Conservation (phyloP, 805 yeast genomes). For the Myxozyma lipomycoides region DNA sequence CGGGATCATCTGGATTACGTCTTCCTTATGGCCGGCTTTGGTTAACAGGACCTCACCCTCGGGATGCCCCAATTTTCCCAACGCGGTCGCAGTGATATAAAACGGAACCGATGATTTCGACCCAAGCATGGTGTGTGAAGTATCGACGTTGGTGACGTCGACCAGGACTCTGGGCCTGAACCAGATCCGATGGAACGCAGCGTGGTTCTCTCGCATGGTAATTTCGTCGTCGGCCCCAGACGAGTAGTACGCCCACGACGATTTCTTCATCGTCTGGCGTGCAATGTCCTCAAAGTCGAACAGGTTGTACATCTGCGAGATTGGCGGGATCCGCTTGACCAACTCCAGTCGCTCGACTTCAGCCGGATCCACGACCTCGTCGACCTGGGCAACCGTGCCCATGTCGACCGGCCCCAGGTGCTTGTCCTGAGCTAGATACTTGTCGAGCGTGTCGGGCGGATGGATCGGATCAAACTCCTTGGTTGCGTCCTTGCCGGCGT, state of each 20-base stretch:
- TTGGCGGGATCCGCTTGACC: conserved; percentile 57
- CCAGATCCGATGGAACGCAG: conserved; percentile 81
- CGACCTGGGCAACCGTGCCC: conserved; percentile 34
- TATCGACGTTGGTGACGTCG: conserved; percentile 71
- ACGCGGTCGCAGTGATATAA: conserved; percentile 86
- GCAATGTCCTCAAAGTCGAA: conserved; percentile 89
- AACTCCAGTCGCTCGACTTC: conserved; percentile 45
- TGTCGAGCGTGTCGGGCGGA: conserved; percentile 77
- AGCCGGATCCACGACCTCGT: conserved; percentile 37
- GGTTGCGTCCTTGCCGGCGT: conserved; percentile 73
- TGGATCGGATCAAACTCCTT: conserved; percentile 85
- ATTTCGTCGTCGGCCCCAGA: conserved; percentile 93
- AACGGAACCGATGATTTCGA: conserved; percentile 67
- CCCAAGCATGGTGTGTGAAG: conserved; percentile 74
- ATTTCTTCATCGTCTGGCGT: conserved; percentile 64
- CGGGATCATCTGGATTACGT: conserved; percentile 83
- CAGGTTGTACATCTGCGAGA: conserved; percentile 66
- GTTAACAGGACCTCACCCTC: conserved; percentile 90
- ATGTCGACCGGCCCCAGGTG: conserved; percentile 51
- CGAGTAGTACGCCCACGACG: conserved; percentile 91
- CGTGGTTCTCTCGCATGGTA: conserved; percentile 82
- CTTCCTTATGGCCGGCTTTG: conserved; percentile 69
- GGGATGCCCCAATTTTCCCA: conserved; percentile 86
- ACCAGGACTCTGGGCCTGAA: conserved; percentile 81
- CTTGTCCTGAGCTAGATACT: conserved; percentile 54